Percentiles rank a stretch among this genome's conserved stretches.
Evolutionary conservation across 176 grass and related monocot species (phyloP).

Genomic region (Raddia distichophylla): DNA sequence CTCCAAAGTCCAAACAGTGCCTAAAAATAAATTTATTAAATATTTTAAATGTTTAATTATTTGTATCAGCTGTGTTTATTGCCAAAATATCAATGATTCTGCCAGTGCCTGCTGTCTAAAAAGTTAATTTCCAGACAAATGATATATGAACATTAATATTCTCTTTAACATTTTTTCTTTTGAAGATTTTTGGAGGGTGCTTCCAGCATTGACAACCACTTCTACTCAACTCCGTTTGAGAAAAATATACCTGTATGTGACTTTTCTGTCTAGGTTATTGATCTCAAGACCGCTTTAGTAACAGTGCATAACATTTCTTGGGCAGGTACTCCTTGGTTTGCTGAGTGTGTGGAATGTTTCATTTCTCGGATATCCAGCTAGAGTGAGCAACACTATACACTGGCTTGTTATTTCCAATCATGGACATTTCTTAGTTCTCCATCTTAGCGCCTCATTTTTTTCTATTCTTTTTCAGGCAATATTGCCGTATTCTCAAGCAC

Average conservation of each 20-base stretch:
- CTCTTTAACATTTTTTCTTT: constrained; percentile 29
- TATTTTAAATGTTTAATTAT: not conserved
- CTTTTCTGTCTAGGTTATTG: constrained; percentile 17
- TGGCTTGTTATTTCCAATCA: constrained; percentile 22
- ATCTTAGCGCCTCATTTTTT: constrained; percentile 13
- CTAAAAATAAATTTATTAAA: not conserved
- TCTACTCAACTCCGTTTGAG: constrained; percentile 74
- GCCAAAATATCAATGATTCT: constrained; percentile 30
- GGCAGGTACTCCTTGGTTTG: constrained; percentile 95
- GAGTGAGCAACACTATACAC: constrained; percentile 54
- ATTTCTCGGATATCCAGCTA: constrained; percentile 92
- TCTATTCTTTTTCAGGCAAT: constrained; percentile 66
- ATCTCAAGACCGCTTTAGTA: constrained; percentile 33
- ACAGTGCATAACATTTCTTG: constrained; percentile 41
- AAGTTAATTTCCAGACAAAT: constrained; percentile 9
- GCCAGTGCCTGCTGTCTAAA: not conserved
- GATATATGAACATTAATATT: not conserved
- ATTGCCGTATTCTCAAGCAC: constrained; percentile 92
- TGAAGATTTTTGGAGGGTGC: constrained; percentile 98
- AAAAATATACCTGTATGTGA: constrained; percentile 93
- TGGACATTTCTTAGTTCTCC: not conserved
- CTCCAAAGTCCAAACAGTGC: not conserved
- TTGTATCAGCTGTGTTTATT: not conserved
- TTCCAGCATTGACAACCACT: constrained; percentile 83
- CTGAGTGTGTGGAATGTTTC: constrained; percentile 98